Evolutionary conservation across 2,329 filamentous ascomycete genomes (phyloP), one percentile per base, ranked within the genome.

Genomic region (Nemania sp.): DNA sequence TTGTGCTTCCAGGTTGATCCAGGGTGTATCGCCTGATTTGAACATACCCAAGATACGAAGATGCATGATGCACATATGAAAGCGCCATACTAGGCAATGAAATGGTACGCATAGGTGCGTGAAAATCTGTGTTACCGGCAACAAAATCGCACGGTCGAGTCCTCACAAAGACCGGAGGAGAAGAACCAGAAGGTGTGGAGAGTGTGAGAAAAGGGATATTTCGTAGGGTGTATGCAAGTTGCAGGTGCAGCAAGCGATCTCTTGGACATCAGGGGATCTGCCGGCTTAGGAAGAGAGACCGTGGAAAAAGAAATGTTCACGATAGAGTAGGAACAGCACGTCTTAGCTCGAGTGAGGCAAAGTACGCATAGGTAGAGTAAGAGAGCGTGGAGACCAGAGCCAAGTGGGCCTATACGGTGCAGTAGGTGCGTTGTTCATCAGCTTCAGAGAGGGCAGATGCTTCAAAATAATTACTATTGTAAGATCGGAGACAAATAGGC

Each of bases 371-470:
- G 40, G 37, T 39, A 8, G 48, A 14, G 31, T 8, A 30, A 51
- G 34, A 24, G 43, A 43, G 31, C 14, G 37, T 15, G 3, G 22
- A 36, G 19, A 41, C 14, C 20, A 40, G 43, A 23, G 33, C 26
- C 34, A 50, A 54, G 43, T 49, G 44, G 49, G 39, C 49, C n/a
- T n/a, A n/a, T n/a, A n/a, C n/a, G n/a, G n/a, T n/a, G n/a, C 39
- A 42, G 36, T 31, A 43, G 22, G n/a, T 40, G 43, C 52, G 39
- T 28, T 48, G 53, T 55, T 47, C 37, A 42, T 40, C 44, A 51
- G 43, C 39, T 47, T 36, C 31, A 26, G 41, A 45, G 45, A 50
- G 28, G 19, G 45, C n/a, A n/a, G n/a, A n/a, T 53, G 40, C 49
- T 33, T 30, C 28, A 23, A 34, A 22, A 48, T n/a, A n/a, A n/a